These are phyloP conservation scores for Nitzschia palea DNA, from an alignment of 108 stramenopile genomes.

Conservation along the genomic window DNA sequence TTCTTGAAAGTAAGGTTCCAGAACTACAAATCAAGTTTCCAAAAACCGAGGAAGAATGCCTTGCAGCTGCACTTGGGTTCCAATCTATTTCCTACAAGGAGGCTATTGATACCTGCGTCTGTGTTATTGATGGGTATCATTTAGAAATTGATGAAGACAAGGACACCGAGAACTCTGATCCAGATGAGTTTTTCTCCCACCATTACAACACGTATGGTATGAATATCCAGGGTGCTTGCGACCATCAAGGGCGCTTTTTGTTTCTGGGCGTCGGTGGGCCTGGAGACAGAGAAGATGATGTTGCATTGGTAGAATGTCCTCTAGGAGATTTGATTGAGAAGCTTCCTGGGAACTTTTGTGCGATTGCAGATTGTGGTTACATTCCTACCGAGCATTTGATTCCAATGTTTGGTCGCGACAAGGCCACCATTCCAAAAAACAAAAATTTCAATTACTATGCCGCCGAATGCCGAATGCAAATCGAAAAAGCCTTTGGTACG, in stretches of 20 bases:
- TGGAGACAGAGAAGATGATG: slow-evolving; percentile 9
- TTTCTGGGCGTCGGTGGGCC: slow-evolving; percentile 22
- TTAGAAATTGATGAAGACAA: slow-evolving; percentile 3
- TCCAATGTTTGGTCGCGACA: no score
- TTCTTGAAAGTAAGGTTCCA: not conserved
- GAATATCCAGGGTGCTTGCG: slow-evolving; percentile 29
- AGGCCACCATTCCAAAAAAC: no score
- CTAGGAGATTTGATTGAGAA: not conserved
- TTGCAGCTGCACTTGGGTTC: not conserved
- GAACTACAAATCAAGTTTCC: not conserved
- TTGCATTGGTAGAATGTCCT: not conserved
- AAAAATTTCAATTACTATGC: no score
- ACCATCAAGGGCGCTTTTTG: slow-evolving; percentile 16
- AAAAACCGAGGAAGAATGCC: not conserved
- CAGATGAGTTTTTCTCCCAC: slow-evolving; percentile 25
- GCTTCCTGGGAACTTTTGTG: not conserved
- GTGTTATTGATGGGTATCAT: slow-evolving; percentile 22
- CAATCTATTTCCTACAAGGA: not conserved
- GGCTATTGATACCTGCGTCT: no score
- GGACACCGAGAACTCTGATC: not conserved
- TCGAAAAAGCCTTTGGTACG: no score
- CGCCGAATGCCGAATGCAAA: no score
- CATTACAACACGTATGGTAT: slow-evolving; percentile 38
- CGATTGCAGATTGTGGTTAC: not conserved
- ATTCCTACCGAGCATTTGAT: no score